A percentile compares a stretch with the other conserved stretches of the same genome.
phyloP scores from a whole-genome alignment of 139 green algal genomes.

The Chlorella sp. region DNA sequence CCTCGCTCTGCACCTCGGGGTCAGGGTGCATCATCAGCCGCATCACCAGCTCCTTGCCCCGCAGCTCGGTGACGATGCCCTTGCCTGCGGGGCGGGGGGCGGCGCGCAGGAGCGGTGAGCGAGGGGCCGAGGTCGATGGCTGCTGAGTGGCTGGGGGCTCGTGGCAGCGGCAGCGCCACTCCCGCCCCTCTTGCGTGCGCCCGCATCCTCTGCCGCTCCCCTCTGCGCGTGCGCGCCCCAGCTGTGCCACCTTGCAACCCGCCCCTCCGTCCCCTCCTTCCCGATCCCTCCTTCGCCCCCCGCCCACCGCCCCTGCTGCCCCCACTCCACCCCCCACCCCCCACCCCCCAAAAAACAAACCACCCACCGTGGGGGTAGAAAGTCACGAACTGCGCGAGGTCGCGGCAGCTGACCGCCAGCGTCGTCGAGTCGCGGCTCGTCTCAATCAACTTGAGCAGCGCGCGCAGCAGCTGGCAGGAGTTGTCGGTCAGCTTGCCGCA shows the following conservation, averaged over 20 bases:
- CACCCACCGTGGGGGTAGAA: constrained; percentile 69
- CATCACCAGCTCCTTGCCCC: constrained; percentile 95
- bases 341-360: background rate
- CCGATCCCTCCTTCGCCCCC: too few species aligned
- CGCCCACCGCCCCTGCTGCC: background rate
- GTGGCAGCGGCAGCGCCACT: too few species aligned
- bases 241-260: too few species aligned
- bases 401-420: constrained; percentile 88
- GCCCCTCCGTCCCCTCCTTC: too few species aligned
- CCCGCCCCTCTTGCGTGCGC: too few species aligned
- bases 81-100: background rate
- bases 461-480: constrained; percentile 89
- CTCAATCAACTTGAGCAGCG: constrained; percentile 92
- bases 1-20: constrained; percentile 90
- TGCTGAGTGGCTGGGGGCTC: too few species aligned
- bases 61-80: constrained; percentile 65
- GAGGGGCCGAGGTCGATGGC: too few species aligned
- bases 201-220: too few species aligned
- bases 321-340: background rate
- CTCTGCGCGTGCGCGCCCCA: too few species aligned
- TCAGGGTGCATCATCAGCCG: constrained; percentile 90
- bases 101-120: too few species aligned
- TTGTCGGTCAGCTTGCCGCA: constrained; percentile 87
- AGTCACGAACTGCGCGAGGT: constrained; percentile 90
- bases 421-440: constrained; percentile 71